Conservation (phyloP, 2,329 filamentous ascomycete genomes). For the Arthrinium phaeospermum region DNA sequence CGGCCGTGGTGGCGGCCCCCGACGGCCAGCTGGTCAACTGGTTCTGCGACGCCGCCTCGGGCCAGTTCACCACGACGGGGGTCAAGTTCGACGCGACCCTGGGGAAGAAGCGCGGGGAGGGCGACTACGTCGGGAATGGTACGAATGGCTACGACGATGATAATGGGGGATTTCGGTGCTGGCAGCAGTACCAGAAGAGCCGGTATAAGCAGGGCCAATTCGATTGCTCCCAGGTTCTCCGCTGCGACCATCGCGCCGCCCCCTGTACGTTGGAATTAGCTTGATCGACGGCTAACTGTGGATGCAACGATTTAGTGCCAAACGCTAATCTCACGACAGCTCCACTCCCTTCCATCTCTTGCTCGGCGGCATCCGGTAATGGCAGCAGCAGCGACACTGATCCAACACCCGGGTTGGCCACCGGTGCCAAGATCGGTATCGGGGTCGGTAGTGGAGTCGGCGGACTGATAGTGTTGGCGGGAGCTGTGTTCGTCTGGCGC, state of each 20-base stretch:
- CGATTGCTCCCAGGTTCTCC: slow-evolving; percentile 34
- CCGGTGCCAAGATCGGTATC: slow-evolving; percentile 21
- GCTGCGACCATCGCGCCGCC: slow-evolving; percentile 33
- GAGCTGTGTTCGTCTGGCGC: background rate
- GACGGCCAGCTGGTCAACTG: slow-evolving; percentile 33
- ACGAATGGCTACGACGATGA: slow-evolving; percentile 32
- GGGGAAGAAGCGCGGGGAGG: slow-evolving; percentile 34
- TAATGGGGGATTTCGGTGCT: slow-evolving; percentile 35
- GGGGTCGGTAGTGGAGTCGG: slow-evolving; percentile 14
- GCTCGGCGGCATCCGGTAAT: background rate
- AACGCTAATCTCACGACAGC: background rate
- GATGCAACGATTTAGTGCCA: background rate
- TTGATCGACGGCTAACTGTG: background rate
- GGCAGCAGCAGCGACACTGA: background rate
- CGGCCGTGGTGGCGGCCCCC: slow-evolving; percentile 31
- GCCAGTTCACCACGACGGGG: slow-evolving; percentile 33
- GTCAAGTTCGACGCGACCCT: slow-evolving; percentile 34
- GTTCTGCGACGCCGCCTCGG: slow-evolving; percentile 32
- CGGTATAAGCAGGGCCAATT: slow-evolving; percentile 32
- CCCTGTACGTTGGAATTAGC: slow-evolving; percentile 30
- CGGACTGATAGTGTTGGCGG: background rate
- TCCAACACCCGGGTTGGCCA: background rate
- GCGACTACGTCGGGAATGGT: slow-evolving; percentile 35
- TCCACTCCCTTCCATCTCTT: background rate
- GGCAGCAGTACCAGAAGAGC: slow-evolving; percentile 27